Base-by-base conservation (phyloP, 441 rosid species). In the Daphne laureola region DNA sequence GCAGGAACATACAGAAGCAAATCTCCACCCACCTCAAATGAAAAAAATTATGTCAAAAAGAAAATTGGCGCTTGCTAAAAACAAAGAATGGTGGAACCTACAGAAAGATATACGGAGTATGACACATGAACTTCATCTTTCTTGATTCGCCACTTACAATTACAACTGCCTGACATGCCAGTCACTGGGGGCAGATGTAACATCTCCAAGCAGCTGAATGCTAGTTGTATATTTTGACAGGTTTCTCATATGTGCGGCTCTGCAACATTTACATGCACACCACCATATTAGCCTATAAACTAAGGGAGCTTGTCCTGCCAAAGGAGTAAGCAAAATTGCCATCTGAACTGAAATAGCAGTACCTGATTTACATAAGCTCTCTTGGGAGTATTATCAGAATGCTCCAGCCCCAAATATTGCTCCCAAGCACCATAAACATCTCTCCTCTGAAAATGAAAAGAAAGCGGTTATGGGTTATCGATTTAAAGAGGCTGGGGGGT, bases 401-500 rank as follows among this genome's bases (percentile, higher is more conserved):
- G 97, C 77, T 93, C 97, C 78, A 92, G 65, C 62, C 98, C 97
- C 58, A 89, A 97, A 72, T 89, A 93, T 63, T 87, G 95, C 73
- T 87, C 96, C 92, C 91, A 90, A 21, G 91, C 90, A 45, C 98
- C 94, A 59, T 92, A 92, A 41, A 82, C 84, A 64, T 86, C 96
- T 78, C 91, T 83, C 61, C 90, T 83, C 97, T 92, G 73, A 50
- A 62, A 7, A 53, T 26, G 6, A 17, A 36, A 55, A 2, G 12
- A 36, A 55, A 2, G 12, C 15, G 48, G 38, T 57, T 51, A 54
- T 27, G 25, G 54, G 38, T 57, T 51, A 54, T 27, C 18, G 54
- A 18, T 57, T 21, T 43, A 49, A 27, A 57, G 15, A 54, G 4
- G 9, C 49, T n/a, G 2, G 2, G 25, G 25, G 25, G 25, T 3